Conservation (phyloP, 805 yeast species). For the Yamadazyma philogaea region DNA sequence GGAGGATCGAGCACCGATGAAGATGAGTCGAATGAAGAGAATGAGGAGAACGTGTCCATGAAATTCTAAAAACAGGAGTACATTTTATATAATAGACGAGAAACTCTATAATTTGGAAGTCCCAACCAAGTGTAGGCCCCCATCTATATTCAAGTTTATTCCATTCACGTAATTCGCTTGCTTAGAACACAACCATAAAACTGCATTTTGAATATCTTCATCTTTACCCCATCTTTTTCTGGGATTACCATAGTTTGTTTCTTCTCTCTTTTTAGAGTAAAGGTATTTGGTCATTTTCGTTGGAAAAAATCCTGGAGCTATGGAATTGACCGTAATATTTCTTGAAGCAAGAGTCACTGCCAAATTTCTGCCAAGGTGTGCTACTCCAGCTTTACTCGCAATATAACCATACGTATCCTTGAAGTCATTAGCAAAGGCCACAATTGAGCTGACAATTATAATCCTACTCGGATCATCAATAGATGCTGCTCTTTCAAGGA, state of each 20-base stretch:
- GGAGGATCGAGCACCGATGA: conserved; percentile 40
- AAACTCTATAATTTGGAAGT: conserved; percentile 11
- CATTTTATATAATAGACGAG: neutral
- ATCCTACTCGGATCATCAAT: conserved; percentile 54
- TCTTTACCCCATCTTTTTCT: conserved; percentile 53
- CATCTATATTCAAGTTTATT: conserved; percentile 58
- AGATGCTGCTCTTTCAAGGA: conserved; percentile 46
- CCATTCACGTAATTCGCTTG: conserved; percentile 61
- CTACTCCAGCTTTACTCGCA: conserved; percentile 66
- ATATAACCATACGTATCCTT: conserved; percentile 62
- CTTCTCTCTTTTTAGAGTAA: conserved; percentile 41
- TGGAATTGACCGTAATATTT: conserved; percentile 57
- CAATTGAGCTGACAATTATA: conserved; percentile 57
- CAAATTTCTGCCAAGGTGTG: conserved; percentile 55
- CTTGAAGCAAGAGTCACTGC: conserved; percentile 59
- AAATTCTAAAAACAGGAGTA: neutral
- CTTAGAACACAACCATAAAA: conserved; percentile 50
- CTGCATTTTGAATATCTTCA: conserved; percentile 51
- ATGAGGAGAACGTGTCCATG: conserved; percentile 2
- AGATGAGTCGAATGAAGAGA: conserved; percentile 9
- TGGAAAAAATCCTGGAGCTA: conserved; percentile 71
- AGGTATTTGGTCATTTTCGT: conserved; percentile 64
- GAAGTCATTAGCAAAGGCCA: conserved; percentile 44
- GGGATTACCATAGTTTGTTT: conserved; percentile 47
- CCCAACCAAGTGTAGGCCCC: conserved; percentile 49